Evolutionary conservation across 306 rosid species (phyloP).

Genomic region (Cicer judaicum): DNA sequence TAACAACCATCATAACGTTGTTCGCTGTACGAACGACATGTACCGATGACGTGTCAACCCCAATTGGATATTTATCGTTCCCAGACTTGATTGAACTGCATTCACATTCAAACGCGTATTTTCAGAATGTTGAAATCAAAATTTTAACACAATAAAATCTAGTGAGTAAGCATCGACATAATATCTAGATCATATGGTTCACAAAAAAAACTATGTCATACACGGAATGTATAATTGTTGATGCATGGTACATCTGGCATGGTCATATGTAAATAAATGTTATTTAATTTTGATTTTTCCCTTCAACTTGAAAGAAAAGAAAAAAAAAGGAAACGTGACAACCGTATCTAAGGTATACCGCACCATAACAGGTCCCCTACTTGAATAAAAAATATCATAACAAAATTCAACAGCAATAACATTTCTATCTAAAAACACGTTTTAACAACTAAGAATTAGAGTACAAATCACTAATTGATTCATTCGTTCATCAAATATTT

Average conservation of each 20-base stretch:
- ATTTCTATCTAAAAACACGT: conserved; percentile 31
- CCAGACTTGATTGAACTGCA: conserved; percentile 78
- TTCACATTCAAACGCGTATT: conserved; percentile 28
- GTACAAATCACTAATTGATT: not conserved
- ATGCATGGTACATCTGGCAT: conserved; percentile 7
- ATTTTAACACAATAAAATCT: not conserved
- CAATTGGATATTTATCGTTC: conserved; percentile 56
- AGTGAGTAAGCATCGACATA: not conserved
- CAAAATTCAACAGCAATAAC: not conserved
- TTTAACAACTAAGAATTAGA: not conserved
- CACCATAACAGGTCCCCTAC: conserved; percentile 41
- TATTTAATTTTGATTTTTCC: not conserved
- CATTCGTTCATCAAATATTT: not conserved
- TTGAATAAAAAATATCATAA: not conserved
- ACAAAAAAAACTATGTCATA: not conserved
- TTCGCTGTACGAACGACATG: not conserved
- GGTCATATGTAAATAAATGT: not conserved
- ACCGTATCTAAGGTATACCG: conserved; percentile 22
- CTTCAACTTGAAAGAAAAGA: not conserved
- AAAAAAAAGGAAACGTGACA: conserved; percentile 27
- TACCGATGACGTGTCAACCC: conserved; percentile 44
- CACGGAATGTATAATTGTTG: conserved; percentile 22
- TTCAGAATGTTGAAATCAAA: not conserved
- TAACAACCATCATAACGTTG: not conserved
- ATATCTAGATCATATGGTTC: no score